phyloP scores from a whole-genome alignment of 768 basidiomycete genomes.

The Rhodocollybia butyracea region DNA sequence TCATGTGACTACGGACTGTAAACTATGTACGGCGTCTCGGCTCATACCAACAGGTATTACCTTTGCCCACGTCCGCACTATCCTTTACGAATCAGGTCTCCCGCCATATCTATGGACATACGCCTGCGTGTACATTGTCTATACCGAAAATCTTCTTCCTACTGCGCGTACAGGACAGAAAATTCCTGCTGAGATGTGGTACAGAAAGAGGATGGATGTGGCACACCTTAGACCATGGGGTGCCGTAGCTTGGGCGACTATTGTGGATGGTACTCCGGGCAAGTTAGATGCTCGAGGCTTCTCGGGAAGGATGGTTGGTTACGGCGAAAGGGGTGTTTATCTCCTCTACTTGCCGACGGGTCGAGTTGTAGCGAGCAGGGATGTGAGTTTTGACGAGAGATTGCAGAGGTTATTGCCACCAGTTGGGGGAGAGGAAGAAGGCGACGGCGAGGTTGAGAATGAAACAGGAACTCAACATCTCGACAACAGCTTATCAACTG shows the following conservation, averaged over 20 bases:
- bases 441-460: too few species aligned
- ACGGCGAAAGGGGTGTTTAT: neutral
- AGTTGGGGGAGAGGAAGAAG: neutral
- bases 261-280: neutral
- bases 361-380: neutral
- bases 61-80: neutral
- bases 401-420: neutral
- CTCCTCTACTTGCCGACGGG: neutral
- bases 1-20: too few species aligned
- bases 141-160: slow-evolving; percentile 1
- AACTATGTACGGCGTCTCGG: too few species aligned
- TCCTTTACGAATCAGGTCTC: neutral
- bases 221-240: neutral
- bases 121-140: neutral
- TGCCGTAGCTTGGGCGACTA: neutral
- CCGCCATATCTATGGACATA: neutral
- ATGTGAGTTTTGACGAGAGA: neutral
- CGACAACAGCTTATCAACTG: neutral
- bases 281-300: neutral
- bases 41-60: too few species aligned
- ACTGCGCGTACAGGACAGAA: neutral
- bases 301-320: neutral
- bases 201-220: neutral
- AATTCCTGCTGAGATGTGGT: slow-evolving; percentile 1
- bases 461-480: too few species aligned